A percentile compares a stretch with the other conserved stretches of the same genome.
These are phyloP conservation scores for Exophiala bonariae DNA, from an alignment of 2,329 filamentous ascomycete species.

Conservation along the genomic window DNA sequence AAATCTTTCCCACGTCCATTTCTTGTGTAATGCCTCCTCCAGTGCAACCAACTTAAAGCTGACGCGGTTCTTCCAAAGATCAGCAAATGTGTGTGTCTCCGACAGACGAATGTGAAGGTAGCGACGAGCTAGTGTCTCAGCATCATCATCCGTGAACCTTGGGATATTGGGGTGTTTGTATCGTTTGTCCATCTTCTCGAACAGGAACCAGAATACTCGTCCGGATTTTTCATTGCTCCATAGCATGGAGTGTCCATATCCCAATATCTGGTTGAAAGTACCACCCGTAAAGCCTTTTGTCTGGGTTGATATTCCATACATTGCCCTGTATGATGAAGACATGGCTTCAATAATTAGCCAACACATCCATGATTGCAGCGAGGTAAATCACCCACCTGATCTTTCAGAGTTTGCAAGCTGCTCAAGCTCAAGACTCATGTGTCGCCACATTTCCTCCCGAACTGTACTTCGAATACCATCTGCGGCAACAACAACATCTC, in stretches of 20 bases:
- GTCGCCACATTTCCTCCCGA: slow-evolving; percentile 35
- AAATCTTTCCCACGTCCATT: slow-evolving; percentile 42
- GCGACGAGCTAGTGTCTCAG: slow-evolving; percentile 29
- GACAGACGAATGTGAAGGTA: slow-evolving; percentile 32
- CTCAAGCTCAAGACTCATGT: slow-evolving; percentile 1
- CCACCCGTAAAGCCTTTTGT: slow-evolving; percentile 9
- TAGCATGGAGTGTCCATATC: slow-evolving; percentile 23
- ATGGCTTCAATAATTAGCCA: slow-evolving; percentile 16
- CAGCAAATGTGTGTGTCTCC: slow-evolving; percentile 33
- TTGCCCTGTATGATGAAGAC: slow-evolving; percentile 22
- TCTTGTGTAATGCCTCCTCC: slow-evolving; percentile 40
- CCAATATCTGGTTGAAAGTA: slow-evolving; percentile 11
- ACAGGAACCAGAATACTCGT: slow-evolving; percentile 31
- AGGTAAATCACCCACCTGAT: neutral
- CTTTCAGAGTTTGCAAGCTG: neutral
- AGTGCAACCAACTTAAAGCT: slow-evolving; percentile 31
- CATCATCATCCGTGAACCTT: slow-evolving; percentile 35
- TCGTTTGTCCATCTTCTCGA: slow-evolving; percentile 29
- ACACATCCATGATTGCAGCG: neutral
- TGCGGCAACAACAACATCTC: slow-evolving; percentile 42
- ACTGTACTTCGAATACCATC: slow-evolving; percentile 44
- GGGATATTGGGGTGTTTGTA: slow-evolving; percentile 29
- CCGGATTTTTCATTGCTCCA: slow-evolving; percentile 9
- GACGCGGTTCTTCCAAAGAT: slow-evolving; percentile 34
- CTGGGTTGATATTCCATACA: slow-evolving; percentile 27